Evolutionary conservation across 176 grass and related monocot genomes (phyloP).

Genomic region (Hordeum marinum): DNA sequence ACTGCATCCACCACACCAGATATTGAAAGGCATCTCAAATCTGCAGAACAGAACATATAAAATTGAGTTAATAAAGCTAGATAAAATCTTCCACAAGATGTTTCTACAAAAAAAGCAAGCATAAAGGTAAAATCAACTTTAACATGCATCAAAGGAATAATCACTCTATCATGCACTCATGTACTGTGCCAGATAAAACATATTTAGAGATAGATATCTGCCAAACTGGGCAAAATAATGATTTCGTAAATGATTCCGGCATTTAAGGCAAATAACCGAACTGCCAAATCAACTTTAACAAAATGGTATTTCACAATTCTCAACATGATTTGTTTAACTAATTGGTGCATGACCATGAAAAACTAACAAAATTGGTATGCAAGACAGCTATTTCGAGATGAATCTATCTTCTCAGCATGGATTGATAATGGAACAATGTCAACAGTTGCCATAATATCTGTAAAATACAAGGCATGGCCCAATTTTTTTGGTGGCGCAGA

Average conservation of each 20-base stretch:
- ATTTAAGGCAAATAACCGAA: background rate
- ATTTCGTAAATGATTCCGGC: background rate
- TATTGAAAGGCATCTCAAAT: constrained; percentile 97
- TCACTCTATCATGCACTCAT: background rate
- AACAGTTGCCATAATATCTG: too few species aligned
- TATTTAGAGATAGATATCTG: background rate
- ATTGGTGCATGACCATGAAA: background rate
- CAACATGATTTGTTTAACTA: background rate
- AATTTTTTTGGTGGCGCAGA: too few species aligned
- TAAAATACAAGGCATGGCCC: too few species aligned
- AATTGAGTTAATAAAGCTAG: background rate
- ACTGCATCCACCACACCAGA: constrained; percentile 99
- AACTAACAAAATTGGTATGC: background rate
- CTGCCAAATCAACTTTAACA: background rate
- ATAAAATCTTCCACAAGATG: background rate
- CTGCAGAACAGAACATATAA: constrained; percentile 31
- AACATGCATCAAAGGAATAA: background rate
- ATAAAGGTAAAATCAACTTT: background rate
- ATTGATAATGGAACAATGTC: too few species aligned
- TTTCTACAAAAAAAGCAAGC: background rate
- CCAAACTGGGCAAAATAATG: background rate
- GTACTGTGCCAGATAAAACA: background rate
- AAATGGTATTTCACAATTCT: background rate
- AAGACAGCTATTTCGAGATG: background rate
- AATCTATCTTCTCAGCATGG: too few species aligned